Base-by-base conservation (phyloP, 441 rosid species). In the Gossypium aridum region DNA sequence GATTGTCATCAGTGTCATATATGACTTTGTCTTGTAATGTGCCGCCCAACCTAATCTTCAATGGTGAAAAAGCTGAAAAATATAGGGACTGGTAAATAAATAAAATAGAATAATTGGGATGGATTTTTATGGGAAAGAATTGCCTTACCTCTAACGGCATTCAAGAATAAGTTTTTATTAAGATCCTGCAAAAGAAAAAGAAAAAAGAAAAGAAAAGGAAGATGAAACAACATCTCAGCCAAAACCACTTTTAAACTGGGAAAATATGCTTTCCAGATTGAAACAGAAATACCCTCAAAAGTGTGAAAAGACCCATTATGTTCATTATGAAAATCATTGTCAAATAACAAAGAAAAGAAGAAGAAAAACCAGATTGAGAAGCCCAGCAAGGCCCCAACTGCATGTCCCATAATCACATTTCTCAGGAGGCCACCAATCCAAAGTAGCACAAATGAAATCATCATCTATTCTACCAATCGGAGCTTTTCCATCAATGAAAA, bases 391-490 rank as follows among this genome's bases (percentile, higher is more conserved):
- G 70, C 76, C 93, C 99, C 99, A 96, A 72, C 87, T 83, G 79
- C 98, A 96, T 65, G 90, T 90, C 28, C 93, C 99, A 78, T 96
- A 96, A 78, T 96, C 98, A 80, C 99, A 96, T 89, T 96, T 96
- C 87, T 93, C 88, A 61, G 98, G 97, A 61, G 99, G 97, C 99
- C 98, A 96, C 99, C 99, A 96, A 74, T 96, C 99, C 79, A 96
- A 76, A 65, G 98, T 96, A 57, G 97, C 98, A 75, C 99, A 93
- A 60, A 96, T 80, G 80, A 87, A 96, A 85, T 93, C 94, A 34
- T 93, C 93, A 62, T 93, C 99, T 64, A 81, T 85, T 81, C 56
- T 81, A 64, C 89, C 99, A 80, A 91, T 90, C 83, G 87, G 82
- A 70, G 76, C 55, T 73, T 75, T 82, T 65, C 93, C 92, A 74